phyloP scores from a whole-genome alignment of 805 yeast species.

The Ogataea zsoltii region DNA sequence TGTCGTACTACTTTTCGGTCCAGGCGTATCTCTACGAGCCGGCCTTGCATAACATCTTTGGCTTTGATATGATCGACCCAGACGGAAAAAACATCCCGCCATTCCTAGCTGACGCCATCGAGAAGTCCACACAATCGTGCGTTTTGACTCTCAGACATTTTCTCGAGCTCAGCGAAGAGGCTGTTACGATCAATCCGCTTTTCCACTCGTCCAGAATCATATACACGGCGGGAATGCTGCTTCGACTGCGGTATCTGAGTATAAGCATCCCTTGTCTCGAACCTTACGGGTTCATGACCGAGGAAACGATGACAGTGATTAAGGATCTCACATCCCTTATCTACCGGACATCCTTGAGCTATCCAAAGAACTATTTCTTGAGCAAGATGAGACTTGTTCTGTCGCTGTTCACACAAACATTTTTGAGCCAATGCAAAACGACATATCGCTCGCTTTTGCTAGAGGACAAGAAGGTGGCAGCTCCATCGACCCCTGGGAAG shows the following conservation, averaged over 20 bases:
- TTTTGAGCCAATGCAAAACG: constrained; percentile 50
- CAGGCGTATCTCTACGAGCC: constrained; percentile 71
- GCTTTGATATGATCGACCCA: constrained; percentile 11
- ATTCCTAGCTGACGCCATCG: constrained; percentile 43
- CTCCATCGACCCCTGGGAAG: background rate
- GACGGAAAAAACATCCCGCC: constrained; percentile 18
- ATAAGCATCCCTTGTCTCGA: constrained; percentile 49
- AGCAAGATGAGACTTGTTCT: constrained; percentile 56
- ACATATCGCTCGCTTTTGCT: constrained; percentile 17
- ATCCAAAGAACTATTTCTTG: constrained; percentile 50
- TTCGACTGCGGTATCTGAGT: constrained; percentile 56
- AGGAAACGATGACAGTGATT: constrained; percentile 37
- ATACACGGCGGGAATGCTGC: constrained; percentile 65
- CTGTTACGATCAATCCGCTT: constrained; percentile 58
- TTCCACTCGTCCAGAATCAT: constrained; percentile 56
- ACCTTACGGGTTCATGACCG: constrained; percentile 49
- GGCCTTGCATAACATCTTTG: constrained; percentile 21
- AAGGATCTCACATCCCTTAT: constrained; percentile 26
- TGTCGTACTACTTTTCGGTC: constrained; percentile 59
- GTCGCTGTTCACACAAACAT: constrained; percentile 61
- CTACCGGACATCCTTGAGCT: constrained; percentile 33
- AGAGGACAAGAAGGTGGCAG: constrained; percentile 4
- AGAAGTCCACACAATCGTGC: constrained; percentile 56
- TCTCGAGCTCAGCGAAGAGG: constrained; percentile 42
- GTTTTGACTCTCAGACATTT: constrained; percentile 50